phyloP scores from a whole-genome alignment of 1,284 basidiomycete species.

The Omphalotus olearius region DNA sequence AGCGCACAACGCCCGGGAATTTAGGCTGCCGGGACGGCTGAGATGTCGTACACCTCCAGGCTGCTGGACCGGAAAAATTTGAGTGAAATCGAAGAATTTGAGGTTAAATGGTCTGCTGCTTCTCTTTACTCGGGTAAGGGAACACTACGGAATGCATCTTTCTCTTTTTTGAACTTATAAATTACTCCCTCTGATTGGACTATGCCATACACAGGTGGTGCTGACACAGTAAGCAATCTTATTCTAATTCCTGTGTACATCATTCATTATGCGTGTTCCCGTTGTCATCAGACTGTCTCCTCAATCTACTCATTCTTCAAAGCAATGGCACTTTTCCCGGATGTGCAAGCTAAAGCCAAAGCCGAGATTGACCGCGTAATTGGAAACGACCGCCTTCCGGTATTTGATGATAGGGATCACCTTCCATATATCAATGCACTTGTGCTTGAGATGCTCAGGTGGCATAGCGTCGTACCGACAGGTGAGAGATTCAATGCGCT shows the following conservation, averaged over 20 bases:
- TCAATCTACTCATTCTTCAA: slow-evolving; percentile 10
- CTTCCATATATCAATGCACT: slow-evolving; percentile 33
- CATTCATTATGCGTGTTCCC: neutral
- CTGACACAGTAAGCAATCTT: neutral
- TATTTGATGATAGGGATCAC: slow-evolving; percentile 23
- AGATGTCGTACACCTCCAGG: slow-evolving; percentile 17
- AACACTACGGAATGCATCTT: neutral
- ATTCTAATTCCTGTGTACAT: neutral
- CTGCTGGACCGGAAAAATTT: slow-evolving; percentile 15
- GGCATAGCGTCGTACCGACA: slow-evolving; percentile 15
- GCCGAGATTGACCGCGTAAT: slow-evolving; percentile 32
- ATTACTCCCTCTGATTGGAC: neutral
- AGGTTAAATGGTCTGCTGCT: slow-evolving; percentile 21
- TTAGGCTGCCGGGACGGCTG: slow-evolving; percentile 18
- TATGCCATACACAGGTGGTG: neutral
- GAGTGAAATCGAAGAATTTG: slow-evolving; percentile 16
- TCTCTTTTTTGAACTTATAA: neutral
- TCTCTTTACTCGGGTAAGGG: slow-evolving; percentile 19
- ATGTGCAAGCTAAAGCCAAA: slow-evolving; percentile 27
- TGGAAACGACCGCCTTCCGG: slow-evolving; percentile 27
- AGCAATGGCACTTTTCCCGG: slow-evolving; percentile 20
- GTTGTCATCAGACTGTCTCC: neutral
- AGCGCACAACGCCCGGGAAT: neutral
- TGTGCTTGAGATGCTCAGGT: slow-evolving; percentile 26
- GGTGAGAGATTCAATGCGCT: slow-evolving; percentile 12